Base-by-base conservation (phyloP, 1,139 yeast genomes). In the Sugiyamaella paludigena region DNA sequence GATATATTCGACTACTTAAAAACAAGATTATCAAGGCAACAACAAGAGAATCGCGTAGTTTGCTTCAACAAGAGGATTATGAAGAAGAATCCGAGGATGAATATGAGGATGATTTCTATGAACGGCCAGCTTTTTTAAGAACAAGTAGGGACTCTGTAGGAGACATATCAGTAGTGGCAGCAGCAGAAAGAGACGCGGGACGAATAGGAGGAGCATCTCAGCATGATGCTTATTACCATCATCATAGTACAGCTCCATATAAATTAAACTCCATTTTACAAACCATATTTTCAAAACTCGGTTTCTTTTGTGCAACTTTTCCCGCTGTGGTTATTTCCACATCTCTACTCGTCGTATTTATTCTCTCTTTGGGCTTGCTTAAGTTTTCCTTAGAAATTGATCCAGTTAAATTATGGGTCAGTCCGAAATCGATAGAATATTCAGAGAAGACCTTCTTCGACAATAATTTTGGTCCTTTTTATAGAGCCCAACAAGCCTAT, bases 361-460 rank as follows among this genome's bases (percentile, higher is more conserved):
- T 77, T 1, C 66, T 83, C 30, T 76, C 87, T 0, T 59, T 77
- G 0, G 88, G 91, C 7, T 68, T 84, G 43, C 56, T 68, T 7
- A 68, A 70, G 43, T 72, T 83, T 51, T 68, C 80, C 37, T 72
- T 91, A 30, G 98, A 91, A 62, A 82, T 82, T 1, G 74, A 85
- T 58, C 98, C 98, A 0, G 79, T 86, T 1, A 79, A 82, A 54
- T 71, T 92, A 35, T 92, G 98, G 98, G 98, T 92, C 0, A 83
- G 94, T 58, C 83, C 94, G 1, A 63, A 71, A 19, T 87, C 94
- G n/a, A 80, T 78, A 5, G 89, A 89, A 12, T 83, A 76, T 52
- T 72, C 77, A 39, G 83, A 92, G 60, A 83, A 84, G 62, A 71
- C 76, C 47, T 82, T 75, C 58, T 92, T 83, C 63, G 96, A 92